Evolutionary conservation across 768 basidiomycete genomes (phyloP), one percentile per base, ranked within the genome.

Genomic region (Hortiboletus flavorubellus): DNA sequence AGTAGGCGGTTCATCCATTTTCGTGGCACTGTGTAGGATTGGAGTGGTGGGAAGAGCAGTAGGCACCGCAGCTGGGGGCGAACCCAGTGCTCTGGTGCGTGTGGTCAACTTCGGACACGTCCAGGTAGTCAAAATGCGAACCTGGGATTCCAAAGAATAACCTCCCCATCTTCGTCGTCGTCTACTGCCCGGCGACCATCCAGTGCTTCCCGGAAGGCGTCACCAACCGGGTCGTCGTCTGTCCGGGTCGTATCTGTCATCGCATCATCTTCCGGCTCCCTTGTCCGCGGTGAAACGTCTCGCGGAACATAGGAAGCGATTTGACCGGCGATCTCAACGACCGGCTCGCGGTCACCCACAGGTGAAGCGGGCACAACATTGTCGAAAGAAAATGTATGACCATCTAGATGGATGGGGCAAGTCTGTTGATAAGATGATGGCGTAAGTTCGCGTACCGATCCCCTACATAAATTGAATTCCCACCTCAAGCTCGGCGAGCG

Each of bases 81-180:
- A 65, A 23, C 57, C 62, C 16, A 62, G 49, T 21, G 64, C 42
- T 53, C 59, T 70, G 43, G 16, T 31, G 6, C 53, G 37, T 30
- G 29, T 23, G 30, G 29, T 59, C 46, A 68, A 46, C 53, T 18
- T 38, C 34, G 15, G 10, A 30, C 5, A 44, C n/a, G 44, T 50
- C 54, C 47, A 30, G 11, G 33, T 30, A 46, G 21, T 30, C 31
- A 23, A 44, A n/a, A 30, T 26, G 59, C 72, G 26, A 52, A 85
- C 84, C 82, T 79, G 34, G 83, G 86, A 67, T 88, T 80, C 74
- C 85, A 87, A 46, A 98, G 85, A 60, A 93, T 85, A 18, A 92
- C 89, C 8, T 84, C 80, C 35, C 78, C 77, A 2, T 85, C 85
- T 9, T 83, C 80, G 1, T 80, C 80, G 4, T 81, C 80, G 21